A percentile compares a stretch with the other conserved stretches of the same genome.
Conservation (phyloP, 306 rosid genomes). For the Medicago lupulina region DNA sequence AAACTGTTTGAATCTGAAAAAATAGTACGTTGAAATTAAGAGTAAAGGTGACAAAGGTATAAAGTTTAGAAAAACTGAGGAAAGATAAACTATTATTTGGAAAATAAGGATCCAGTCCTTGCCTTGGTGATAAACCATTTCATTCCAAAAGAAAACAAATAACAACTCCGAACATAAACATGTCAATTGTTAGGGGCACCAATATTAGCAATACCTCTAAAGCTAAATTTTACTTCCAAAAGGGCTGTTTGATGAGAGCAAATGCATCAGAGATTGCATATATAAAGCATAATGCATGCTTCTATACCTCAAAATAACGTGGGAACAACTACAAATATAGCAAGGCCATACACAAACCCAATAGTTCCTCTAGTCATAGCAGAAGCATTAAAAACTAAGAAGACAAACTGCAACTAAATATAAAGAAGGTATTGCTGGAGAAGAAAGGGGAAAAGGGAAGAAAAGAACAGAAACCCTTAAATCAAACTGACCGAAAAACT, state of each 20-base stretch:
- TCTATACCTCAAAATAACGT: too few relatives aligned
- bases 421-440: too few relatives aligned
- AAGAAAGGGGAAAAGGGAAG: too few relatives aligned
- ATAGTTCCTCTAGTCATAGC: too few relatives aligned
- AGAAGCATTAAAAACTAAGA: too few relatives aligned
- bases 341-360: too few relatives aligned
- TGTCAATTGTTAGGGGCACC: slow-evolving; percentile 2
- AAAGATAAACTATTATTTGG: not conserved
- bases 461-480: too few relatives aligned
- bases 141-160: slow-evolving; percentile 17
- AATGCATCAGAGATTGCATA: not conserved
- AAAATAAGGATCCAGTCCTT: slow-evolving; percentile 16
- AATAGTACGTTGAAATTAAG: not conserved
- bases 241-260: slow-evolving; percentile 26
- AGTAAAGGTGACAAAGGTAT: not conserved
- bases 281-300: too few relatives aligned
- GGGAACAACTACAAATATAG: too few relatives aligned
- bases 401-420: too few relatives aligned
- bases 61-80: not conserved
- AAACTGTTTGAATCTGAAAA: not conserved
- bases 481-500: too few relatives aligned
- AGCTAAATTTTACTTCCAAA: not conserved
- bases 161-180: slow-evolving; percentile 2
- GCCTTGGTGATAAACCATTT: not conserved
- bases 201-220: not conserved